Base-by-base conservation (phyloP, 1,284 basidiomycete genomes). In the Tilletia setariae region DNA sequence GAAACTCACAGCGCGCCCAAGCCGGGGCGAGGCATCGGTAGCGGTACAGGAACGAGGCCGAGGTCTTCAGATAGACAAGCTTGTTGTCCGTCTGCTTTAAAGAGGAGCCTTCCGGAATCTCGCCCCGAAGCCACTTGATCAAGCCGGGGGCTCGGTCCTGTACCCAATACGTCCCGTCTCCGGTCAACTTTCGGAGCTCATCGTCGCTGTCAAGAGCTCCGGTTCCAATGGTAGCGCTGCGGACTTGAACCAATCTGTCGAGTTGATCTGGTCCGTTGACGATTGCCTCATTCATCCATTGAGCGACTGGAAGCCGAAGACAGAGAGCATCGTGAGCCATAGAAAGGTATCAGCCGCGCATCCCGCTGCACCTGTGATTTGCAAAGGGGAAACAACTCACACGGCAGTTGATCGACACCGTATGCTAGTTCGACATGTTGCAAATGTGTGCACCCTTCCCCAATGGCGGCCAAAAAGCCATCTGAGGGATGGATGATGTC, bases 1-100 rank as follows among this genome's bases (percentile, higher is more conserved):
- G 47, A n/a, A 1, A 49, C 47, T 49, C 47, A 49, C 47, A 49
- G n/a, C 47, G 47, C n/a, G n/a, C n/a, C n/a, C n/a, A n/a, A n/a
- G n/a, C n/a, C n/a, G n/a, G n/a, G n/a, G n/a, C n/a, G n/a, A n/a
- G 47, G n/a, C 47, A 49, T 23, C 25, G 47, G 47, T 49, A 23
- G 8, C 47, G 47, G n/a, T 49, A 49, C 8, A 49, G n/a, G 47
- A 49, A 49, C n/a, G 47, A 49, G 9, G 47, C 47, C 47, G 47
- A 49, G 8, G 47, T 49, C 47, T 49, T 49, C n/a, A 49, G 47
- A 49, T 49, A 19, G n/a, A 49, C 47, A 7, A 49, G 19, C n/a
- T 49, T 49, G 47, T 49, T 49, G 47, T 49, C 47, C n/a, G n/a
- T 46, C 44, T 15, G 13, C 25, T 49, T 23, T 8, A 21, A 21